Base-by-base conservation (phyloP, 768 basidiomycete species). In the Neoboletus subvelutipes region DNA sequence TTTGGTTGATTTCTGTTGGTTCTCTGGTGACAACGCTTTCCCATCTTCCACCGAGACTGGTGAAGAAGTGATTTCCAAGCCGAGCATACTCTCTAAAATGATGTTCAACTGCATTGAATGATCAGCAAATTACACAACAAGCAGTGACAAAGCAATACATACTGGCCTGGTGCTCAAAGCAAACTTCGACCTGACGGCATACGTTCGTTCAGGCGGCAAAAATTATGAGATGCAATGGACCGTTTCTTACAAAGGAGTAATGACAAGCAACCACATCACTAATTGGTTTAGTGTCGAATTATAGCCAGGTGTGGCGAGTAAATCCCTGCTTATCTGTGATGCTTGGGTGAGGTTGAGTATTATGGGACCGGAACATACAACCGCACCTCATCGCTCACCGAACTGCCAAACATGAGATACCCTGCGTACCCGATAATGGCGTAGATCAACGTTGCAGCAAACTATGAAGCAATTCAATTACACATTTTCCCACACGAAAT, bases 381-480 rank as follows among this genome's bases (percentile, higher is more conserved):
- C 64, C 77, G 64, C 56, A 92, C 91, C 79, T 94, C 92, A 56
- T 90, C 91, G 64, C 84, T 85, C 48, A 95, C 92, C 33, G 69
- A 64, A 48, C 81, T 77, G 11, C 94, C 93, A 67, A 93, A 94
- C 96, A 98, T 98, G 20, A 91, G 71, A 64, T 97, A 98, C 1
- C 95, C 96, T 20, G 84, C 85, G 45, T 81, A 83, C 5, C 89
- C 93, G 29, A 94, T 86, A 12, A 87, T 58, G n/a, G 76, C 69
- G 61, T 86, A 86, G 29, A 90, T 73, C 36, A 76, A 73, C 1
- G 88, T 87, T 22, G 89, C 83, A 46, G 86, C 76, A 22, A 77
- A 62, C 88, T 89, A 59, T n/a, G 9, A 45, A 55, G 43, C 15
- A 26, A 29, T 41, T 50, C 50, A 55, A 28, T 15, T 4, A 9